Base-by-base conservation (phyloP, 1,284 basidiomycete species). In the Heimioporus retisporus region DNA sequence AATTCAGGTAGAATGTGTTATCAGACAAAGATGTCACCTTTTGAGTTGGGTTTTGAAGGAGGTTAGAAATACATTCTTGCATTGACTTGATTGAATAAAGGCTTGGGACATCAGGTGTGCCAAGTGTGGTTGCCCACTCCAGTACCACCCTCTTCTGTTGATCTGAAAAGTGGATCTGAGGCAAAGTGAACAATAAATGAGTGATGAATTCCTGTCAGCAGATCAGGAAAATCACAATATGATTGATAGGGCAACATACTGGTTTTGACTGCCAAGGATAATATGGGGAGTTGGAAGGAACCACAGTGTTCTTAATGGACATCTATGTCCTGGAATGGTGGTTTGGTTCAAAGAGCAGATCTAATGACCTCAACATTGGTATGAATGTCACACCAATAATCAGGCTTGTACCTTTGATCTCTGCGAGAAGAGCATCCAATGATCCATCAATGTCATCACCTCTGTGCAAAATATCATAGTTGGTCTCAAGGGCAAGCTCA, bases 1-100 rank as follows among this genome's bases (percentile, higher is more conserved):
- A 66, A 59, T 78, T 79, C 43, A 79, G 61, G 66, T 76, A 79
- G 50, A 78, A 77, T 5, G 73, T 61, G 35, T 77, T 77, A 15
- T 73, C 74, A 14, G 53, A 59, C 13, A 8, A 6, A 5, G 43
- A 54, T 2, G 13, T 55, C 0, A 65, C 18, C 11, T 64, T 57
- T 35, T 58, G 43, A n/a, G 55, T 63, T 28, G 64, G 61, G 48
- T 40, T 63, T 44, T 40, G 19, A n/a, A 65, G 56, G 2, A 65
- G 51, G 4, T 44, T 19, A 11, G 44, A 40, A 4, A 65, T 48
- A 40, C 28, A 28, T 28, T 65, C 56, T 40, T 40, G 42, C 16
- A 31, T 71, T 54, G 65, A 69, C 42, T 66, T 35, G 15, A 70
- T 50, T 8, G 61, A 61, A 55, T 68, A 65, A 6, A 73, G 44